Evolutionary conservation across 306 rosid species (phyloP).

Genomic region (Purshia tridentata): DNA sequence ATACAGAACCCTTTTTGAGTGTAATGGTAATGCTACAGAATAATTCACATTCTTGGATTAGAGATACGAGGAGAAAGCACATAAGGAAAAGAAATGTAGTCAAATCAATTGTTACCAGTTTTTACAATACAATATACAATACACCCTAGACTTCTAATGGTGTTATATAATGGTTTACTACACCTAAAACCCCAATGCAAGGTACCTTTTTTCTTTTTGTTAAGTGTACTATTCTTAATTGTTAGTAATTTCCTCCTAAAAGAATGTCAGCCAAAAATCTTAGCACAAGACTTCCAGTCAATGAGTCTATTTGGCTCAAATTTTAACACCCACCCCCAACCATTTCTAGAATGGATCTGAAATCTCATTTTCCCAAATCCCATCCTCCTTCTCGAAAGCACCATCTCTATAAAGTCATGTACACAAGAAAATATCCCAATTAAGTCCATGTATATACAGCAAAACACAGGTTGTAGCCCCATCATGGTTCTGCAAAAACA

Average conservation of each 20-base stretch:
- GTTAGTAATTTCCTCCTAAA: not conserved
- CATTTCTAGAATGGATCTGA: not conserved
- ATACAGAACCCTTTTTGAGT: not conserved
- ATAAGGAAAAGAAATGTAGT: not conserved
- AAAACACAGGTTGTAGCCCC: not conserved
- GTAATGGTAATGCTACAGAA: not conserved
- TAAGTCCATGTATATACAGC: not conserved
- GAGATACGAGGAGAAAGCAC: not conserved
- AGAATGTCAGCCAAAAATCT: not conserved
- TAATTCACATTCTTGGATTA: not conserved
- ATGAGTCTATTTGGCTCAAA: not conserved
- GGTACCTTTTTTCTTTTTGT: not conserved
- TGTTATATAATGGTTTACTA: not conserved
- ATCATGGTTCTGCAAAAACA: constrained; percentile 14
- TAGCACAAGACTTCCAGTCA: not conserved
- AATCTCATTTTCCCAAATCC: constrained; percentile 1
- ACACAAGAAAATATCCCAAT: not conserved
- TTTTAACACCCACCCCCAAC: no score
- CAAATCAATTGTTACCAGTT: not conserved
- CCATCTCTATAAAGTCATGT: constrained; percentile 2
- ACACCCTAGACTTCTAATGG: not conserved
- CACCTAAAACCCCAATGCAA: not conserved
- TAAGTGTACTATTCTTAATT: not conserved
- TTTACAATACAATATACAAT: not conserved
- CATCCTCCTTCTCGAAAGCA: constrained; percentile 2